phyloP scores from a whole-genome alignment of 1,139 yeast species.

The Wickerhamomyces sp. region DNA sequence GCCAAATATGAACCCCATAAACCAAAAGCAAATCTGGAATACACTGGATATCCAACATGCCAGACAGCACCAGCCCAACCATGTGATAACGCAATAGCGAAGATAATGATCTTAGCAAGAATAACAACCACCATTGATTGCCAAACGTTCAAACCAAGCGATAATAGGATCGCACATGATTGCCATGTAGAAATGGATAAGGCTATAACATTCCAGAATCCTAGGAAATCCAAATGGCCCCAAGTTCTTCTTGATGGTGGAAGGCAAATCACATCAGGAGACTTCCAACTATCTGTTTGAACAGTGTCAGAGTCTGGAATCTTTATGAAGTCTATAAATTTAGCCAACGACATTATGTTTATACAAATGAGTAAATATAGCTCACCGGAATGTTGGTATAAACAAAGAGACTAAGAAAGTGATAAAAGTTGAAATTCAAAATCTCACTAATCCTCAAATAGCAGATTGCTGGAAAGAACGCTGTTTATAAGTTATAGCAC shows the following conservation, averaged over 20 bases:
- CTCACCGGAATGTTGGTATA: background rate
- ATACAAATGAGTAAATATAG: background rate
- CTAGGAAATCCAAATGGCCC: slow-evolving; percentile 30
- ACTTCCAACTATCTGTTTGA: slow-evolving; percentile 23
- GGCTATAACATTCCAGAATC: slow-evolving; percentile 32
- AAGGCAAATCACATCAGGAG: slow-evolving; percentile 34
- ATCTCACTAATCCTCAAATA: no score
- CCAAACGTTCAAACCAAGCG: slow-evolving; percentile 31
- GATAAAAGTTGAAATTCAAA: background rate
- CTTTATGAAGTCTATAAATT: slow-evolving; percentile 6
- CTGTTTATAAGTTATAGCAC: no score
- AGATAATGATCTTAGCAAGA: slow-evolving; percentile 30
- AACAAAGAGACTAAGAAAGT: background rate
- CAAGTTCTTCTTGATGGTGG: slow-evolving; percentile 33
- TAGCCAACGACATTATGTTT: background rate
- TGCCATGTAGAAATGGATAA: slow-evolving; percentile 29
- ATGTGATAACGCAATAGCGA: slow-evolving; percentile 28
- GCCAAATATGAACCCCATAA: slow-evolving; percentile 32
- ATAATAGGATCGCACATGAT: slow-evolving; percentile 27
- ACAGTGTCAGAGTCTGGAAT: slow-evolving; percentile 19
- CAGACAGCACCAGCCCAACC: slow-evolving; percentile 32
- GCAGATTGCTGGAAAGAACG: no score
- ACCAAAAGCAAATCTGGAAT: slow-evolving; percentile 33
- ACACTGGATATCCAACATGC: slow-evolving; percentile 35
- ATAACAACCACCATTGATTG: slow-evolving; percentile 32